phyloP scores from a whole-genome alignment of 73 alveolate genomes.

The Stentor roeselii region DNA sequence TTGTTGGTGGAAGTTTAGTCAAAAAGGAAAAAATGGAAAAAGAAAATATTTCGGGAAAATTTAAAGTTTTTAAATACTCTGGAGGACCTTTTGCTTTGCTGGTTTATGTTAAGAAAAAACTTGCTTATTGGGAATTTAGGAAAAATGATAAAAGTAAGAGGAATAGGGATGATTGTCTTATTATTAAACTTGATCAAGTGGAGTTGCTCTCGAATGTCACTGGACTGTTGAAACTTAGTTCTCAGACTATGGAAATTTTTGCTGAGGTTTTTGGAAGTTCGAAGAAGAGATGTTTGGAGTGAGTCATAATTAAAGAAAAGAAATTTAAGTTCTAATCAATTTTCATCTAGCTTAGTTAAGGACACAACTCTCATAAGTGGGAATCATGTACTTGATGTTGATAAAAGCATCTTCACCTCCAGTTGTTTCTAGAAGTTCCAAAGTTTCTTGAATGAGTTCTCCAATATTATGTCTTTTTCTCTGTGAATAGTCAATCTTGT shows the following conservation, averaged over 20 bases:
- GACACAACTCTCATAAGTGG: constrained; percentile 99
- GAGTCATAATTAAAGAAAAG: too few relatives aligned
- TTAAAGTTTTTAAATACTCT: not conserved
- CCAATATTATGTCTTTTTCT: constrained; percentile 79
- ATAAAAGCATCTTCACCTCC: constrained; percentile 99
- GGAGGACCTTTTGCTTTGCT: not conserved
- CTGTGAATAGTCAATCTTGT: constrained; percentile 94
- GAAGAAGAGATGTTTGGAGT: not conserved
- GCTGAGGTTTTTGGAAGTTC: not conserved
- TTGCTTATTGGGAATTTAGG: not conserved
- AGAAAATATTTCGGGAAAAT: not conserved
- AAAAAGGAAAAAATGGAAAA: not conserved
- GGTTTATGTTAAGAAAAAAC: not conserved
- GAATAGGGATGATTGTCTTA: not conserved
- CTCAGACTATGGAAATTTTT: not conserved
- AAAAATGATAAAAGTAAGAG: not conserved
- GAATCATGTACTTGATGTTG: constrained; percentile 99
- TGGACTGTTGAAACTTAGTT: not conserved
- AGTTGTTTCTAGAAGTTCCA: constrained; percentile 80
- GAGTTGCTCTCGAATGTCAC: not conserved
- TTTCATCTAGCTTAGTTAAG: too few relatives aligned
- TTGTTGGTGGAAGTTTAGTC: not conserved
- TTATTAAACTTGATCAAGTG: not conserved
- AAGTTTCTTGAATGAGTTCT: constrained; percentile 38
- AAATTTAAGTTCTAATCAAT: too few relatives aligned